phyloP scores from a whole-genome alignment of 495 filamentous ascomycete genomes.

The Penicillium desertorum region DNA sequence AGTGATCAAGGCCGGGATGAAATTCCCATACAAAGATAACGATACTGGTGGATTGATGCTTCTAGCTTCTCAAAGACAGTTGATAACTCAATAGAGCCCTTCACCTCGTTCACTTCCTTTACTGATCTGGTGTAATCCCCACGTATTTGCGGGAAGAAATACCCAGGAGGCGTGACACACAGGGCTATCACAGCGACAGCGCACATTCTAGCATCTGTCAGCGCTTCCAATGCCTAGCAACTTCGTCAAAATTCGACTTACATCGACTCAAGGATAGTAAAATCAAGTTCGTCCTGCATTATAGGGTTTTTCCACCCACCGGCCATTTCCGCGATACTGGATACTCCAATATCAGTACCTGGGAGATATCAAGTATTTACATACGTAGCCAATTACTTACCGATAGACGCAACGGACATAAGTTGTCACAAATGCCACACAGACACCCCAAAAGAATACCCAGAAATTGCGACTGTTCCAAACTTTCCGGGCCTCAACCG shows the following conservation, averaged over 20 bases:
- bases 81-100: background rate
- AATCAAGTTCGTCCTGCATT: background rate
- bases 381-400: background rate
- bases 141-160: background rate
- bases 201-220: background rate
- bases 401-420: background rate
- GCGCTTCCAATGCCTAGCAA: background rate
- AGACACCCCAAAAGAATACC: background rate
- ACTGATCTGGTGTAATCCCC: background rate
- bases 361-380: background rate
- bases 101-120: background rate
- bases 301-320: background rate
- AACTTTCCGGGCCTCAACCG: background rate
- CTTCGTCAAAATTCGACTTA: background rate
- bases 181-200: background rate
- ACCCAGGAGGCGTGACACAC: background rate
- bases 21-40: too few relatives aligned
- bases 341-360: background rate
- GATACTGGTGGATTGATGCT: too few relatives aligned
- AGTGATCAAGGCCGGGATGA: too few relatives aligned
- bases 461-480: background rate
- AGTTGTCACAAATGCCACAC: background rate
- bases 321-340: background rate
- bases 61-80: too few relatives aligned
- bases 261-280: background rate